phyloP scores from a whole-genome alignment of 805 yeast species.

The Candida lessepsii region DNA sequence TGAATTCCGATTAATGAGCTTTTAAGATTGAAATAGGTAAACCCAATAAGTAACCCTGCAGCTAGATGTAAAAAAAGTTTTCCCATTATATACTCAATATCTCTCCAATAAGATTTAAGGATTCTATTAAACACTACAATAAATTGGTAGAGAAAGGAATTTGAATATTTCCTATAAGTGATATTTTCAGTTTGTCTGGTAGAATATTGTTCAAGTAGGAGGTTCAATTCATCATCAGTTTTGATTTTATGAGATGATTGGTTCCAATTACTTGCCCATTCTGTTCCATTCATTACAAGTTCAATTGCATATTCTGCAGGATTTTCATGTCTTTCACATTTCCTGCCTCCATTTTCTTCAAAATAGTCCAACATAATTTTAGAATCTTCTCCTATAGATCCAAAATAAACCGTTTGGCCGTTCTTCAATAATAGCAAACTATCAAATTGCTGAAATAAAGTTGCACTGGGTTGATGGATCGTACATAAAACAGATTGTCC shows the following conservation, averaged over 20 bases:
- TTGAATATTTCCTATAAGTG: conserved; percentile 19
- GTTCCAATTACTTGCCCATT: conserved; percentile 73
- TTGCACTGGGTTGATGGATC: conserved; percentile 53
- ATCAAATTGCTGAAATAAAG: conserved; percentile 38
- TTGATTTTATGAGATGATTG: conserved; percentile 58
- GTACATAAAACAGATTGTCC: conserved; percentile 69
- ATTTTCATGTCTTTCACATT: conserved; percentile 33
- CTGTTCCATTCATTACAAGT: conserved; percentile 70
- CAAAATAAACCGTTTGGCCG: conserved; percentile 67
- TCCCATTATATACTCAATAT: conserved; percentile 58
- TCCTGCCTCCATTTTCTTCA: conserved; percentile 62
- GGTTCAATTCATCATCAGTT: conserved; percentile 55
- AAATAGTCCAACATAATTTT: conserved; percentile 57
- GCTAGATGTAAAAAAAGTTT: conserved; percentile 54
- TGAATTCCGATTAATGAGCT: conserved; percentile 57
- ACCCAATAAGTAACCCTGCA: conserved; percentile 66
- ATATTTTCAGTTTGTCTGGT: neutral
- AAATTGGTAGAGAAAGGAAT: conserved; percentile 26
- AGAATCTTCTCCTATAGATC: conserved; percentile 70
- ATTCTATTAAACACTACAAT: conserved; percentile 28
- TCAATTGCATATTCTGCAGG: conserved; percentile 84
- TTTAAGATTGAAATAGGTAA: conserved; percentile 62
- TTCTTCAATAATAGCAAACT: conserved; percentile 25
- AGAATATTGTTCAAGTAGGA: conserved; percentile 47
- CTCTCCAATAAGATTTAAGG: conserved; percentile 44